phyloP scores from a whole-genome alignment of 495 filamentous ascomycete species.

The Aspergillus homomorphus region DNA sequence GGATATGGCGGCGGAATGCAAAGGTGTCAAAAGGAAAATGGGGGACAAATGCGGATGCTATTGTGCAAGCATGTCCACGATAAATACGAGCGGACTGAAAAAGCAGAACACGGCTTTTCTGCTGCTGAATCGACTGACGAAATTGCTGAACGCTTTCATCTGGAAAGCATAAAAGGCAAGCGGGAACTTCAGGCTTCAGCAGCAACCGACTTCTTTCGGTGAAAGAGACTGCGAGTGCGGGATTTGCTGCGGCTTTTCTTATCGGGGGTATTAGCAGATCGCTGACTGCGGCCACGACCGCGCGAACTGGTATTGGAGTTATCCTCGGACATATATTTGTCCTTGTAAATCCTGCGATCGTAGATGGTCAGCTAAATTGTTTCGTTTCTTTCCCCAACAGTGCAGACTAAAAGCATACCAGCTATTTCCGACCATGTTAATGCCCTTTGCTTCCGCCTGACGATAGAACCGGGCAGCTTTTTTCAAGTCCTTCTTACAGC shows the following conservation, averaged over 20 bases:
- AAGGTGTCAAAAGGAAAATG: background rate
- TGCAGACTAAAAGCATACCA: constrained; percentile 61
- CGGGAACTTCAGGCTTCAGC: constrained; percentile 28
- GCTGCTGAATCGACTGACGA: too few species aligned
- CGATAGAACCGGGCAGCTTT: constrained; percentile 91
- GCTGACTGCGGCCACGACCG: constrained; percentile 25
- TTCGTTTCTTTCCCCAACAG: background rate
- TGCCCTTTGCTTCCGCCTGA: constrained; percentile 83
- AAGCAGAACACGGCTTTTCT: constrained; percentile 4
- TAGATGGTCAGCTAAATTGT: constrained; percentile 11
- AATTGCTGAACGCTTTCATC: constrained; percentile 6
- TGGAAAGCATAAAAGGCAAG: constrained; percentile 8
- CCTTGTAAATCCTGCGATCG: constrained; percentile 77
- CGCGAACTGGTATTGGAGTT: constrained; percentile 45
- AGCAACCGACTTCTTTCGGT: constrained; percentile 54
- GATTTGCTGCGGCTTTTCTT: constrained; percentile 64
- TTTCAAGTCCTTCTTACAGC: constrained; percentile 92
- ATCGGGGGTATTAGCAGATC: constrained; percentile 36
- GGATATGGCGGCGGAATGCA: background rate
- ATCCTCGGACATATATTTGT: constrained; percentile 85
- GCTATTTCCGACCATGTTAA: constrained; percentile 96
- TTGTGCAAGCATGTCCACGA: background rate
- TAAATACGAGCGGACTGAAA: constrained; percentile 5
- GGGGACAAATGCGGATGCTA: background rate
- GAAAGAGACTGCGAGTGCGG: constrained; percentile 63